These are phyloP conservation scores for Botrytis elliptica DNA, from an alignment of 2,329 filamentous ascomycete species.

Conservation along the genomic window DNA sequence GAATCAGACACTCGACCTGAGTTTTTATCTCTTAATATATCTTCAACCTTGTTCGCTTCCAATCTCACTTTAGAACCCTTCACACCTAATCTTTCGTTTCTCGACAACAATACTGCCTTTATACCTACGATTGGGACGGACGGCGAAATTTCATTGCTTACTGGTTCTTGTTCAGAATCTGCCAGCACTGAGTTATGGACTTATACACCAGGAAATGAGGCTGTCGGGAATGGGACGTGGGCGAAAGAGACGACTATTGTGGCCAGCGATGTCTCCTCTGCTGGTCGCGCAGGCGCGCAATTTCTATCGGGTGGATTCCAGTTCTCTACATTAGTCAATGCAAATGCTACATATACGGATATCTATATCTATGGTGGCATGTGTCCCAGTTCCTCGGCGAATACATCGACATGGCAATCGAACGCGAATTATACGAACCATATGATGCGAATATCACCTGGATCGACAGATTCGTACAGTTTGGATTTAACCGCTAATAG, in stretches of 20 bases:
- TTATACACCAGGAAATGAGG: slow-evolving; percentile 52
- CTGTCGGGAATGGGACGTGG: slow-evolving; percentile 56
- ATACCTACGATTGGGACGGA: slow-evolving; percentile 64
- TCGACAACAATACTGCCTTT: slow-evolving; percentile 58
- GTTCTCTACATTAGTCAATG: slow-evolving; percentile 36
- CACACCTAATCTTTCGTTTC: slow-evolving; percentile 61
- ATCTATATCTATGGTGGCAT: slow-evolving; percentile 74
- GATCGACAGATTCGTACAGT: slow-evolving; percentile 42
- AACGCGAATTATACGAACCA: slow-evolving; percentile 74
- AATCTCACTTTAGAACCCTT: slow-evolving; percentile 49
- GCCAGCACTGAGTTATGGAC: slow-evolving; percentile 63
- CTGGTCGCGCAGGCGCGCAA: slow-evolving; percentile 48
- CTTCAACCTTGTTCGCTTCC: slow-evolving; percentile 52
- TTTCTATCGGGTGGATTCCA: slow-evolving; percentile 51
- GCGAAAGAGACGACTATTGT: slow-evolving; percentile 43
- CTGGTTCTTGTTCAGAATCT: slow-evolving; percentile 65
- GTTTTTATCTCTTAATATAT: slow-evolving; percentile 66
- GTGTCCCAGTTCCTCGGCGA: slow-evolving; percentile 62
- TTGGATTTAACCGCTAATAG: slow-evolving; percentile 47
- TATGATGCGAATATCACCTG: slow-evolving; percentile 66
- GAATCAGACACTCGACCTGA: slow-evolving; percentile 40
- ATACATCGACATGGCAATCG: slow-evolving; percentile 58
- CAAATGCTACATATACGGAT: slow-evolving; percentile 36
- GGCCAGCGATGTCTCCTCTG: slow-evolving; percentile 40
- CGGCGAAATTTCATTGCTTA: slow-evolving; percentile 71